Conservation (phyloP, 2,329 filamentous ascomycete genomes). For the Scytalidium sp. region DNA sequence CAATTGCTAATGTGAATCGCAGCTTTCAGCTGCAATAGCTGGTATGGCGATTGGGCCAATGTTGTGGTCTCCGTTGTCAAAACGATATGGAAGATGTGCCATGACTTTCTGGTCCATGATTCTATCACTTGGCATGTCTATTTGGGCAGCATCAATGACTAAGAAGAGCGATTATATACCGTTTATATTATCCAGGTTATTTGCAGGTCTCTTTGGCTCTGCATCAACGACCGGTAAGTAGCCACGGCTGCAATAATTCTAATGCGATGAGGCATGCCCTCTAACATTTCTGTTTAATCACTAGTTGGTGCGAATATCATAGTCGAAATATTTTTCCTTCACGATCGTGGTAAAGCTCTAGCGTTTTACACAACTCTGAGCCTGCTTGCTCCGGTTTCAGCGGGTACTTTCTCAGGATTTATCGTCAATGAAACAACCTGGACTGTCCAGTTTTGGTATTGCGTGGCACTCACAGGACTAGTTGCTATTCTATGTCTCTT, state of each 20-base stretch:
- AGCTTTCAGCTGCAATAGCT: constrained; percentile 13
- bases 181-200: constrained; percentile 31
- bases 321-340: constrained; percentile 37
- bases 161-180: constrained; percentile 28
- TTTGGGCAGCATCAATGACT: constrained; percentile 34
- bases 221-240: no score
- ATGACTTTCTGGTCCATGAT: constrained; percentile 34
- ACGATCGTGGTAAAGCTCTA: constrained; percentile 34
- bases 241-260: no score
- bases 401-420: constrained; percentile 34
- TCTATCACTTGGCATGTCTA: constrained; percentile 26
- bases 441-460: constrained; percentile 36
- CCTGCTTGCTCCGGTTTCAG: constrained; percentile 12
- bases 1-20: not conserved
- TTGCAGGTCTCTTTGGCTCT: constrained; percentile 34
- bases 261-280: no score
- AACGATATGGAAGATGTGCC: constrained; percentile 29
- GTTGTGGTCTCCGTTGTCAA: constrained; percentile 15
- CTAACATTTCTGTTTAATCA: no score
- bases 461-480: constrained; percentile 4
- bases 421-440: constrained; percentile 30
- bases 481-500: constrained; percentile 1
- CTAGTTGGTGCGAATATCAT: constrained; percentile 35
- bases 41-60: constrained; percentile 19
- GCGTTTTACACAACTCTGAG: constrained; percentile 23